A percentile compares a stretch with the other conserved stretches of the same genome.
Evolutionary conservation across 2,329 filamentous ascomycete genomes (phyloP).

Genomic region (Emergomyces orientalis): DNA sequence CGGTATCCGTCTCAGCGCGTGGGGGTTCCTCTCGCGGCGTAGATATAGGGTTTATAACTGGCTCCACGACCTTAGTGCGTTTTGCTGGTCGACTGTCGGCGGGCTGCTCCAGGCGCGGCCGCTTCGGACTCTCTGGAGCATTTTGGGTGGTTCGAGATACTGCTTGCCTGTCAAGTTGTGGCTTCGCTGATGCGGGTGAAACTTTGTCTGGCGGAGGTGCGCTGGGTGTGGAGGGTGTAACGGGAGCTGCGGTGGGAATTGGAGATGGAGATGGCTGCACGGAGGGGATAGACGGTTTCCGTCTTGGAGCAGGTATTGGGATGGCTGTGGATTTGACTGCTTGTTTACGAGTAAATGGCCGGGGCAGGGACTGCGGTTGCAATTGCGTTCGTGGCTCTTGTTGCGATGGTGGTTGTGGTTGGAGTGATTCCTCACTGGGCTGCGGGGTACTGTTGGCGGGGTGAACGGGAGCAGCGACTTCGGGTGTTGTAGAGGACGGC

Average conservation of each 20-base stretch:
- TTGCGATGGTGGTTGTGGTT: neutral
- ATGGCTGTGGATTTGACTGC: slow-evolving; percentile 16
- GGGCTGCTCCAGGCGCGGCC: slow-evolving; percentile 2
- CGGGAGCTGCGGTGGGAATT: slow-evolving; percentile 5
- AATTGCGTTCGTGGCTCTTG: neutral
- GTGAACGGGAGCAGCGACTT: neutral
- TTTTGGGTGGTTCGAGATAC: neutral
- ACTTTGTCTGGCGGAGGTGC: neutral
- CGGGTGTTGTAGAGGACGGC: slow-evolving; percentile 13
- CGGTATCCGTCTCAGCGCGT: neutral
- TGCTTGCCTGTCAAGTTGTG: neutral
- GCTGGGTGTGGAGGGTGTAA: slow-evolving; percentile 9
- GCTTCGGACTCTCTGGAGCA: neutral
- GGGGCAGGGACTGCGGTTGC: slow-evolving; percentile 5
- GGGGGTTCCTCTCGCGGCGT: neutral
- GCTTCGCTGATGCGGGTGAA: neutral
- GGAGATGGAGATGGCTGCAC: slow-evolving; percentile 10
- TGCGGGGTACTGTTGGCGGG: slow-evolving; percentile 5
- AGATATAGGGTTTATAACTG: slow-evolving; percentile 3
- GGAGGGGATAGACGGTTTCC: slow-evolving; percentile 19
- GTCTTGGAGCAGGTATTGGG: slow-evolving; percentile 24
- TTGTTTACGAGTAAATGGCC: neutral
- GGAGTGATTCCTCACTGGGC: neutral
- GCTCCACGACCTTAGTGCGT: slow-evolving; percentile 19
- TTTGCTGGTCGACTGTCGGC: slow-evolving; percentile 23